phyloP scores from a whole-genome alignment of 1,284 basidiomycete species.

The Cystobasidium slooffiae region DNA sequence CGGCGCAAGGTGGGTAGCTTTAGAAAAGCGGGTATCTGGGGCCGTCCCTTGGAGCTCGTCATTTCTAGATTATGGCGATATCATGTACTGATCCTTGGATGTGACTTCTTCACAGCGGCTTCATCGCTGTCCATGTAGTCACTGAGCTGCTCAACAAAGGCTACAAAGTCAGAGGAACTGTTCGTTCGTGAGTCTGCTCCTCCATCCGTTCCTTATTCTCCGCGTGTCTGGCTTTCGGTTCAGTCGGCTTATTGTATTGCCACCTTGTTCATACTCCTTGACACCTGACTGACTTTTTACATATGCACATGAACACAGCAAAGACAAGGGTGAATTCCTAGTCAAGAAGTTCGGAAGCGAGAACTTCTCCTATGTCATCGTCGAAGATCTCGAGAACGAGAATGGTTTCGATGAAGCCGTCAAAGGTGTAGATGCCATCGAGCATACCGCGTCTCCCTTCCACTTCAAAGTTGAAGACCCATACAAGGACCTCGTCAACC shows the following conservation, averaged over 20 bases:
- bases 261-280: neutral
- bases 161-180: constrained; percentile 59
- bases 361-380: constrained; percentile 55
- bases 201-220: neutral
- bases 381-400: constrained; percentile 57
- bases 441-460: constrained; percentile 56
- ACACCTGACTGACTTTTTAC: neutral
- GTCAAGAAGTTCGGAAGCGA: constrained; percentile 54
- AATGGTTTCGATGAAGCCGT: constrained; percentile 59
- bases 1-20: constrained; percentile 32
- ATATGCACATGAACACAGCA: constrained; percentile 38
- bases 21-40: neutral
- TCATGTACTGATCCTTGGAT: neutral
- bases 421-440: constrained; percentile 55
- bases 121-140: constrained; percentile 55
- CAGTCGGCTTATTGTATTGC: constrained; percentile 6
- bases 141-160: constrained; percentile 55
- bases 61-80: neutral
- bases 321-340: constrained; percentile 58
- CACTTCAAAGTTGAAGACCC: constrained; percentile 47
- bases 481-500: constrained; percentile 55
- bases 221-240: neutral
- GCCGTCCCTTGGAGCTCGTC: constrained; percentile 2
- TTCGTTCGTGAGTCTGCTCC: constrained; percentile 50
- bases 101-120: constrained; percentile 6